phyloP scores from a whole-genome alignment of 2,329 filamentous ascomycete genomes.

The Claviceps sp. region DNA sequence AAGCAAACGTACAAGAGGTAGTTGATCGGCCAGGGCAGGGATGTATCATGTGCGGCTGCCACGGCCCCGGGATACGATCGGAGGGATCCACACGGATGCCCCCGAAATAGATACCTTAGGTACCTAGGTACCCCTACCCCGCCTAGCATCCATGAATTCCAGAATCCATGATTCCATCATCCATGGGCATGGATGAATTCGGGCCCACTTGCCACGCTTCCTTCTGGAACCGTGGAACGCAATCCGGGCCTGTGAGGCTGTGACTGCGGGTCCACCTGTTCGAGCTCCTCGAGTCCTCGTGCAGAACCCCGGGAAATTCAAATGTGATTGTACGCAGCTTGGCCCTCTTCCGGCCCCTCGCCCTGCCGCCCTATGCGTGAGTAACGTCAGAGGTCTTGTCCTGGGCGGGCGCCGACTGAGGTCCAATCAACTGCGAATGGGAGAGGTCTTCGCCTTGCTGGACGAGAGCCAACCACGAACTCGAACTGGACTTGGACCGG shows the following conservation, averaged over 20 bases:
- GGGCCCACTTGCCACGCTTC: not conserved
- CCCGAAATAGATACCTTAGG: constrained; percentile 11
- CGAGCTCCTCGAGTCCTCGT: not conserved
- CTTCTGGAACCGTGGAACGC: too few species aligned
- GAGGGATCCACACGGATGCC: constrained; percentile 14
- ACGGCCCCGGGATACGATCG: constrained; percentile 11
- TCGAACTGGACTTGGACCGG: constrained; percentile 4
- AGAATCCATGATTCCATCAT: too few species aligned
- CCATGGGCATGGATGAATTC: constrained; percentile 1
- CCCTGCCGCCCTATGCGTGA: not conserved
- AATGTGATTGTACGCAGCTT: not conserved
- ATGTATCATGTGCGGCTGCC: constrained; percentile 11
- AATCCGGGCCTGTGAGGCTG: too few species aligned
- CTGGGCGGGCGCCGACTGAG: not conserved
- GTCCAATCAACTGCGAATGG: not conserved
- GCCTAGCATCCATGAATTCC: constrained; percentile 8
- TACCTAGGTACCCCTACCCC: too few species aligned
- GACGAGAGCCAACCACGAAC: constrained; percentile 12
- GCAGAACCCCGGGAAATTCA: not conserved
- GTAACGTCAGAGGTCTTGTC: not conserved
- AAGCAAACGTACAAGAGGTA: constrained; percentile 11
- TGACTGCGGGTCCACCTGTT: not conserved
- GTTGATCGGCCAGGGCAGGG: constrained; percentile 13
- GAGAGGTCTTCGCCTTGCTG: not conserved
- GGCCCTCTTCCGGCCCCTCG: not conserved